A percentile compares a stretch with the other conserved stretches of the same genome.
Conservation (phyloP, 257 asterid species). For the Solanum ahanhuiri region DNA sequence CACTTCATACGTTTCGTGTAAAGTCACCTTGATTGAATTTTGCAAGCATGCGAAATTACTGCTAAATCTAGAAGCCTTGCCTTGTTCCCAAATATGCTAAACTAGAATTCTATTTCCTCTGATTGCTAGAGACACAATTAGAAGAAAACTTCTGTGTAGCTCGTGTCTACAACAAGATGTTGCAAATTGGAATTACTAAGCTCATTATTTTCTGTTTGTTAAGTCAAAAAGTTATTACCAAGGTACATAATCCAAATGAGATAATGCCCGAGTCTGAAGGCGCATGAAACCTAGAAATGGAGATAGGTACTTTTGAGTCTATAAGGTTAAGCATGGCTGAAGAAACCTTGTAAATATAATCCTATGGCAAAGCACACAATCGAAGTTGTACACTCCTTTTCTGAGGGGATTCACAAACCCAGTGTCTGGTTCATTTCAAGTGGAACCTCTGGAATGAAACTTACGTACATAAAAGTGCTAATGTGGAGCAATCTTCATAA, state of each 20-base stretch:
- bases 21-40: neutral
- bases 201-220: neutral
- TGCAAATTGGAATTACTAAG: neutral
- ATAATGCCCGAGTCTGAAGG: neutral
- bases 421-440: neutral
- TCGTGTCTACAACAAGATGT: neutral
- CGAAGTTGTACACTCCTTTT: neutral
- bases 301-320: neutral
- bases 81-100: neutral
- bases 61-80: neutral
- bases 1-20: neutral
- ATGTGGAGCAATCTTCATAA: neutral
- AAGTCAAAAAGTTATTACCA: neutral
- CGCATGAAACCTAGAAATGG: neutral
- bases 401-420: neutral
- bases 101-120: neutral
- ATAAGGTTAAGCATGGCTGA: neutral
- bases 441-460: neutral
- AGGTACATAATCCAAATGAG: neutral
- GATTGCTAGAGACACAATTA: neutral
- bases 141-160: neutral
- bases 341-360: neutral
- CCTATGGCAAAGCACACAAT: neutral
- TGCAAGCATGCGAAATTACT: neutral
- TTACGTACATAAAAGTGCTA: neutral